Evolutionary conservation across 2,329 filamentous ascomycete genomes (phyloP), one percentile per base, ranked within the genome.

Genomic region (Diaporthe humulicola): DNA sequence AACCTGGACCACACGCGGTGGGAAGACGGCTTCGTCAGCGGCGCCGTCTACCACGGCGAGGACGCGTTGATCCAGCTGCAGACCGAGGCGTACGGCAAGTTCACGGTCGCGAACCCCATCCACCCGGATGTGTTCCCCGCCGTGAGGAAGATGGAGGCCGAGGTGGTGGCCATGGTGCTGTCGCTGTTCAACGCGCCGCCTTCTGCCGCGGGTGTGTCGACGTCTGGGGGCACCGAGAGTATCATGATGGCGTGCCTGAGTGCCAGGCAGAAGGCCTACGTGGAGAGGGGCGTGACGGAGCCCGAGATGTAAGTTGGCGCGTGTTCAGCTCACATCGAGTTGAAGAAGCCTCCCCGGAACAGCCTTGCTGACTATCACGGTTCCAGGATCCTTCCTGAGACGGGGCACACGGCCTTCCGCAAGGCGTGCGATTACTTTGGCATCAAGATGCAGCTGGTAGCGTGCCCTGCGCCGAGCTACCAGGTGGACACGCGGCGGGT

Each of bases 81-180:
- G 86, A 94, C 94, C 8, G 95, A 98, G 82, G 96, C 97, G 0
- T 98, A 96, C 88, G 94, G 94, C 78, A 94, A 94, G 84, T 99
- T 99, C 83, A 96, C 95, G 69, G 97, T 99, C 40, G 91, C 95
- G 52, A 99, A 99, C 84, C 97, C 97, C 4, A 97, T 99, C 79
- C 97, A 99, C 83, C 97, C 97, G 9, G 97, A 99, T 85, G 96
- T 99, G 57, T 99, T 99, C 86, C 97, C 97, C 22, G 97, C 96
- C 38, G 96, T 99, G 70, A 90, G 97, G 80, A 99, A 99, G 90
- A 99, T 99, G 97, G 97, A 99, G 87, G 96, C 97, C 58, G 97
- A 99, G 86, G 88, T 99, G 76, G 97, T 99, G 70, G 94, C 96
- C 78, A 99, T 99, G 96, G 95, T 97, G 40, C 87, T 98, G 76